These are phyloP conservation scores for Rehmannia glutinosa DNA, from an alignment of 257 asterid genomes.

Conservation along the genomic window DNA sequence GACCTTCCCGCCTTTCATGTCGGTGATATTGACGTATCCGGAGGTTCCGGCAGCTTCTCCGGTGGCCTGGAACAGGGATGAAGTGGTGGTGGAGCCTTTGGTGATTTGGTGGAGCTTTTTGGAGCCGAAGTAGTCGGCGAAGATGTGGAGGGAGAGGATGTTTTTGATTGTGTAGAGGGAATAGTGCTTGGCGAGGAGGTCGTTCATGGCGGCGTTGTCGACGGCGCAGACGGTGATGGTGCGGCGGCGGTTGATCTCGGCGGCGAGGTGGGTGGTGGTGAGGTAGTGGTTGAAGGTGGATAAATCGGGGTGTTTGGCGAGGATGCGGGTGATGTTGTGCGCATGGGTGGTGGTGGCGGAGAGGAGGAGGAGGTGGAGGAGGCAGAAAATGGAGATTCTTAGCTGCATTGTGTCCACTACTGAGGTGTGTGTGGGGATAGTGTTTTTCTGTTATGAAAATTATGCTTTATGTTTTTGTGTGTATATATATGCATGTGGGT, in stretches of 20 bases:
- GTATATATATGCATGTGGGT: not conserved
- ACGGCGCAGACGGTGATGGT: constrained; percentile 94
- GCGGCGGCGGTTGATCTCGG: constrained; percentile 88
- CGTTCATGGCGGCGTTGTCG: constrained; percentile 80
- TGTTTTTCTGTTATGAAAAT: not conserved
- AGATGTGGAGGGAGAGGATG: constrained; percentile 85
- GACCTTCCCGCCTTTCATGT: constrained; percentile 80
- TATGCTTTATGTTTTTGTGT: constrained; percentile 8
- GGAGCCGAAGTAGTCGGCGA: constrained; percentile 89
- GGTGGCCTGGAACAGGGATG: constrained; percentile 94
- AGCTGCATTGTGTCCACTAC: constrained; percentile 28
- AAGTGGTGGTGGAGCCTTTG: constrained; percentile 72
- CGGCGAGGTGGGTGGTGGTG: constrained; percentile 87
- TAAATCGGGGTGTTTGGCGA: constrained; percentile 73
- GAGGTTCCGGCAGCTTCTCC: constrained; percentile 92
- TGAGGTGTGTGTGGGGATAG: not conserved
- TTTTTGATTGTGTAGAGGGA: constrained; percentile 59
- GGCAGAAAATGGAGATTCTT: constrained; percentile 13
- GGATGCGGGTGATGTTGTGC: constrained; percentile 84
- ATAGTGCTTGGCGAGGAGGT: constrained; percentile 59
- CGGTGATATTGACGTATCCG: constrained; percentile 84
- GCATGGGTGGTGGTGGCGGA: constrained; percentile 34
- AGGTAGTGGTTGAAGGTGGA: constrained; percentile 97
- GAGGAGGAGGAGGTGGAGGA: constrained; percentile 15
- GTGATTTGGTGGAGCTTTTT: constrained; percentile 86